Evolutionary conservation across 148 eudicot genomes (phyloP).

Genomic region (Rhododendron ovatum): DNA sequence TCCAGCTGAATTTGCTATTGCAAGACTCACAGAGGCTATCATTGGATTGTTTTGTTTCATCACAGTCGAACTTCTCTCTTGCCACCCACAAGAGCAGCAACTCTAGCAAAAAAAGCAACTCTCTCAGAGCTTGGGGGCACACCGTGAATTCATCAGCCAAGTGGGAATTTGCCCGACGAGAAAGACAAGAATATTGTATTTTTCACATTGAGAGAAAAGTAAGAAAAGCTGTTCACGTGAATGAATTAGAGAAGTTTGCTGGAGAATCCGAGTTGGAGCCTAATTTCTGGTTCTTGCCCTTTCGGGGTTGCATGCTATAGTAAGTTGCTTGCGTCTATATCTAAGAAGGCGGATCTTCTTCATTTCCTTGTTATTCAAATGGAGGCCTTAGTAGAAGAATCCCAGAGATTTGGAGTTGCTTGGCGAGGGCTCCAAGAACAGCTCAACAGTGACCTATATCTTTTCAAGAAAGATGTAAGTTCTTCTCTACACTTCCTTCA

Average conservation of each 20-base stretch:
- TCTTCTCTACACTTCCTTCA: constrained; percentile 26
- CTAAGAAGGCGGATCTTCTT: constrained; percentile 30
- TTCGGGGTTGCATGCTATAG: no score
- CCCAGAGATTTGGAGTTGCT: constrained; percentile 1
- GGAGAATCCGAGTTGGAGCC: no score
- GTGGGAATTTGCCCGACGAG: no score
- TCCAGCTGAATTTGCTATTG: not conserved
- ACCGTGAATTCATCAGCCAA: no score
- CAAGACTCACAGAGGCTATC: no score
- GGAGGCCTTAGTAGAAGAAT: constrained; percentile 8
- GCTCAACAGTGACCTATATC: constrained; percentile 23
- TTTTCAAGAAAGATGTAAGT: constrained; percentile 18
- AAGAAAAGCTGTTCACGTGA: no score
- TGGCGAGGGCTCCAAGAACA: constrained; percentile 35
- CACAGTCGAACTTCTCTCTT: not conserved
- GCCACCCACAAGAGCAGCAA: constrained; percentile 40
- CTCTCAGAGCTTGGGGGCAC: constrained; percentile 16
- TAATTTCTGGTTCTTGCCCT: no score
- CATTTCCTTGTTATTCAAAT: constrained; percentile 15
- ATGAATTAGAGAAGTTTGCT: no score
- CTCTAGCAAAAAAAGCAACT: constrained; percentile 31
- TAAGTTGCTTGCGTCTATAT: constrained; percentile 10
- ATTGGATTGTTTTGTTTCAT: no score
- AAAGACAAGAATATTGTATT: no score
- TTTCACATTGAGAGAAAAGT: no score